Evolutionary conservation across 1,284 basidiomycete species (phyloP).

Genomic region (Bondarzewia mesenterica): DNA sequence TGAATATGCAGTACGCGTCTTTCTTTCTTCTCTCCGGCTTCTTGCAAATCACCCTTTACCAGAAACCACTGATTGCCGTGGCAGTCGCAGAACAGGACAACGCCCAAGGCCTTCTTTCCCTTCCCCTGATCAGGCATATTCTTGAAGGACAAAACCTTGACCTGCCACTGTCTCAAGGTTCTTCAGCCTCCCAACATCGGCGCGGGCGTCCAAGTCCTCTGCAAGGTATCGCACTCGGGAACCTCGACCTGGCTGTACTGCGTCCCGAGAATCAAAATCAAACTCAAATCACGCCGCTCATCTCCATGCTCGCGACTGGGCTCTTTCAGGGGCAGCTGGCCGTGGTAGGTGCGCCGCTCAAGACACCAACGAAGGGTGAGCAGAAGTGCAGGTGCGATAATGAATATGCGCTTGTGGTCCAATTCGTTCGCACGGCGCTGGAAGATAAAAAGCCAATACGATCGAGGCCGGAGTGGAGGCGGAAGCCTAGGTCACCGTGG

Average conservation of each 20-base stretch:
- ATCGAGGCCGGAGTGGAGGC: background rate
- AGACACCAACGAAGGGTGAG: background rate
- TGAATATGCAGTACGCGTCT: conserved; percentile 11
- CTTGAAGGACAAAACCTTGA: background rate
- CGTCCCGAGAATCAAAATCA: conserved; percentile 42
- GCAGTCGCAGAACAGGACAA: conserved; percentile 6
- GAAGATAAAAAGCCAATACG: background rate
- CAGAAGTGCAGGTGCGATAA: background rate
- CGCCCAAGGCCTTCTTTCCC: background rate
- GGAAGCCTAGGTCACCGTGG: conserved; percentile 13
- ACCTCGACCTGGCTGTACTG: conserved; percentile 46
- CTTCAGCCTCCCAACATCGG: background rate
- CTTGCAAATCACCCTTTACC: background rate
- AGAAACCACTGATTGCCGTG: conserved; percentile 7
- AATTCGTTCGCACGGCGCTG: background rate
- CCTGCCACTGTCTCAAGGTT: background rate
- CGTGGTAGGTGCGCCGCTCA: conserved; percentile 33
- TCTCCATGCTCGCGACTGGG: conserved; percentile 38
- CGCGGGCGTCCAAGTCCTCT: background rate
- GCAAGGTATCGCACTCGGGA: conserved; percentile 18
- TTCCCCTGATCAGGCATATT: conserved; percentile 5
- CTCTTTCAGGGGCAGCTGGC: conserved; percentile 43
- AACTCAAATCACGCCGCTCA: conserved; percentile 54
- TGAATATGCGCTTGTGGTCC: background rate
- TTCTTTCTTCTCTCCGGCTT: background rate